Base-by-base conservation (phyloP, 75 land plant genomes). In the Cunninghamia lanceolata region DNA sequence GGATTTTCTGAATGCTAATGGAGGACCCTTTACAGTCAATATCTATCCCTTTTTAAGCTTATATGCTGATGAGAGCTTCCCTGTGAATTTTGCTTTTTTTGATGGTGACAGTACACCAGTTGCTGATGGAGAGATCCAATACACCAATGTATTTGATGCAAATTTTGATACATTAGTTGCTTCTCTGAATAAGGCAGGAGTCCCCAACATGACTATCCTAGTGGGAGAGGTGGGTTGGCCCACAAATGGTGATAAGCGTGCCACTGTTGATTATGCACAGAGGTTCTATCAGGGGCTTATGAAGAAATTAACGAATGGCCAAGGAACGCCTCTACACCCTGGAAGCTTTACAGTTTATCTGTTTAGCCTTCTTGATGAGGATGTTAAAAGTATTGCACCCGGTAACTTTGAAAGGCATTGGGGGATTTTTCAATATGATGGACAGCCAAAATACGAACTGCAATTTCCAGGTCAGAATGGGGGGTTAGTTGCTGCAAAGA, bases 401-500 rank as follows among this genome's bases (percentile, higher is more conserved):
- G 94, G 94, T 19, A 82, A 88, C 82, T 93, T 93, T 63, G 94
- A 93, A 85, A 84, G 94, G n/a, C 93, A 92, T 85, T 93, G 94
- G 94, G 94, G 94, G 8, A 89, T 93, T 10, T 92, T 91, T 43
- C 81, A 66, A 14, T 92, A 89, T 66, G 93, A 93, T 73, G 94
- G 94, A 16, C 82, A 83, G 35, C 89, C 92, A 30, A 93, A 93
- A 83, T 93, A 89, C 77, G 82, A 63, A 50, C 88, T 93, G 71
- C 87, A 90, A 25, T 84, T 93, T 14, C 30, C 91, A 9, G 98
- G 95, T 19, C 36, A 83, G 73, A 80, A 40, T 47, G 81, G 38
- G 21, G 36, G 40, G 42, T 85, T 93, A 3, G 88, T 86, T 15
- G 74, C 75, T 10, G 88, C 94, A 0, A 83, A 79, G 73, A 70